Conservation (phyloP, 1,139 yeast species). For the Zygoascus hellenicus region DNA sequence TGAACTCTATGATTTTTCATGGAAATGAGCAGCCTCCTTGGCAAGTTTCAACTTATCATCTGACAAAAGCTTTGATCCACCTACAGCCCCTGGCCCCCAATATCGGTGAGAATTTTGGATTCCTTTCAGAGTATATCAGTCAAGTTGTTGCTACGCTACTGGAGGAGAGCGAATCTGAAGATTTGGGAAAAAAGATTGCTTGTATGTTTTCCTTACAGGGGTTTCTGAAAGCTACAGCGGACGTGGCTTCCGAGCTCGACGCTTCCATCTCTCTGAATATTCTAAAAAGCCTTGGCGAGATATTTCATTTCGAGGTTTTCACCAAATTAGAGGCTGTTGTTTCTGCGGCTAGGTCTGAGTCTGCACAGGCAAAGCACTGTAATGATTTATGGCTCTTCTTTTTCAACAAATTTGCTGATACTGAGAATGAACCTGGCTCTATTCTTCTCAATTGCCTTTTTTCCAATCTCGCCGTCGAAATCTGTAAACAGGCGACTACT, state of each 20-base stretch:
- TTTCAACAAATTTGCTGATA: slow-evolving; percentile 18
- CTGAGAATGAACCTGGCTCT: slow-evolving; percentile 27
- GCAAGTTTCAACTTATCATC: slow-evolving; percentile 39
- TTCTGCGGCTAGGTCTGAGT: slow-evolving; percentile 21
- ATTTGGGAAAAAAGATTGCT: slow-evolving; percentile 34
- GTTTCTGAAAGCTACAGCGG: slow-evolving; percentile 30
- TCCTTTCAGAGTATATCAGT: slow-evolving; percentile 39
- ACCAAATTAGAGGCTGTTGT: slow-evolving; percentile 32
- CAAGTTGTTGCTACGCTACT: slow-evolving; percentile 34
- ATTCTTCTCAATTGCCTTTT: slow-evolving; percentile 26
- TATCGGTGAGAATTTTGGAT: slow-evolving; percentile 17
- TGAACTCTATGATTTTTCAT: slow-evolving; percentile 41
- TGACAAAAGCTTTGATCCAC: slow-evolving; percentile 35
- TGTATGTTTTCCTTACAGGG: slow-evolving; percentile 37
- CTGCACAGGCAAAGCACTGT: slow-evolving; percentile 2
- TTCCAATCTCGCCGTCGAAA: slow-evolving; percentile 1
- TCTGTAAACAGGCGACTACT: not conserved
- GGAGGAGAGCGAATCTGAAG: slow-evolving; percentile 15
- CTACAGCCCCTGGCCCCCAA: slow-evolving; percentile 15
- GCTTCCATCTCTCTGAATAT: slow-evolving; percentile 14
- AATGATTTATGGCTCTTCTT: slow-evolving; percentile 22
- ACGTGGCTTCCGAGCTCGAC: slow-evolving; percentile 9
- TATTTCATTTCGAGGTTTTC: slow-evolving; percentile 30
- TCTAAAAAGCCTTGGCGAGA: slow-evolving; percentile 17
- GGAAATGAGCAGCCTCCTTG: slow-evolving; percentile 42